Evolutionary conservation across 2,329 filamentous ascomycete species (phyloP).

Genomic region (Hymenoscyphus infarciens): DNA sequence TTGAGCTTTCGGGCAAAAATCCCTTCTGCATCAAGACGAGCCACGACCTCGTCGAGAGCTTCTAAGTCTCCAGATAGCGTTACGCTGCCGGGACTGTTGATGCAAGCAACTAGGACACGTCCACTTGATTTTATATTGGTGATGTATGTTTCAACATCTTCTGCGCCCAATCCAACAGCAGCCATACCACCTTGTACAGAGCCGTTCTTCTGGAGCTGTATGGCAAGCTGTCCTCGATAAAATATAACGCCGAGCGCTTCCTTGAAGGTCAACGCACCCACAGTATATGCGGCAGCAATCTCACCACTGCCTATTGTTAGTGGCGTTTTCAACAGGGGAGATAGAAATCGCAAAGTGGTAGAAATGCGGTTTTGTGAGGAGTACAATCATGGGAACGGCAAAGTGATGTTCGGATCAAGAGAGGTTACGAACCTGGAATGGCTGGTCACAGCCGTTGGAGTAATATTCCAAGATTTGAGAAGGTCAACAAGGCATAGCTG

Average conservation of each 20-base stretch:
- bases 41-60: constrained; percentile 13
- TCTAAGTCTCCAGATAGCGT: constrained; percentile 23
- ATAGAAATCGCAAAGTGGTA: too few species aligned
- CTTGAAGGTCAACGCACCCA: constrained; percentile 15
- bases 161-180: constrained; percentile 42
- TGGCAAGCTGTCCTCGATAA: constrained; percentile 30
- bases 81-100: constrained; percentile 26
- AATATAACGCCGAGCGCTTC: constrained; percentile 27
- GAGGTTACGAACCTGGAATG: constrained; percentile 22
- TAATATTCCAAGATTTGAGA: constrained; percentile 25
- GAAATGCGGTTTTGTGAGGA: too few species aligned
- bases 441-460: constrained; percentile 27
- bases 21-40: constrained; percentile 11
- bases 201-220: not conserved
- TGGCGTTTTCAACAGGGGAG: too few species aligned
- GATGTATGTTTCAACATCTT: constrained; percentile 14
- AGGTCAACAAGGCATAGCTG: constrained; percentile 36
- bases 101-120: constrained; percentile 34
- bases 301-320: constrained; percentile 24
- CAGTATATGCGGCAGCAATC: constrained; percentile 32
- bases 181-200: constrained; percentile 43
- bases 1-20: constrained; percentile 35
- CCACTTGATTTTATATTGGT: not conserved
- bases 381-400: too few species aligned
- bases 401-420: too few species aligned